Evolutionary conservation across 495 filamentous ascomycete species (phyloP).

Genomic region (Talaromyces nanjingensis): DNA sequence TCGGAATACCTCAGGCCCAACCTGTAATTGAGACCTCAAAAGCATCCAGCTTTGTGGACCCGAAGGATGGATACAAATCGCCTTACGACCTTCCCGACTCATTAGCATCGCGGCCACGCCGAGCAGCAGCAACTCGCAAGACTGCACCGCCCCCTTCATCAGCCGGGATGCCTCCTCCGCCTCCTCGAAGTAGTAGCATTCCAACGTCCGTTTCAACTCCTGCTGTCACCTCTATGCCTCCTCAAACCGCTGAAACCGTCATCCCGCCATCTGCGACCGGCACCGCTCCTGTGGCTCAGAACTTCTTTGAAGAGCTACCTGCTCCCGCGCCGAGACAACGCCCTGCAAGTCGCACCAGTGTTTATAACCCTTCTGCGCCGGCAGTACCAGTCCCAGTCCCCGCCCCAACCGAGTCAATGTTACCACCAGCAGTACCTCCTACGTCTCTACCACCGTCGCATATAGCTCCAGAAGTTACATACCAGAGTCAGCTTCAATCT

Average conservation of each 20-base stretch:
- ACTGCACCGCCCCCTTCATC: slow-evolving; percentile 20
- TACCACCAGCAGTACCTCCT: slow-evolving; percentile 22
- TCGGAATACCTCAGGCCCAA: slow-evolving; percentile 30
- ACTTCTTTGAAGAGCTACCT: slow-evolving; percentile 90
- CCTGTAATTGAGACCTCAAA: slow-evolving; percentile 28
- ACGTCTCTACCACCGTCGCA: slow-evolving; percentile 24
- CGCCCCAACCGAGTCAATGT: slow-evolving; percentile 14
- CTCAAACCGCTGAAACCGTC: background rate
- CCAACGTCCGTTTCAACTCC: slow-evolving; percentile 20
- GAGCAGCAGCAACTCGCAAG: slow-evolving; percentile 36
- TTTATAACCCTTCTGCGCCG: slow-evolving; percentile 44
- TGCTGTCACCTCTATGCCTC: slow-evolving; percentile 16
- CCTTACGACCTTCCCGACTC: slow-evolving; percentile 95
- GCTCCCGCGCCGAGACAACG: slow-evolving; percentile 47
- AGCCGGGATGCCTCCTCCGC: slow-evolving; percentile 32
- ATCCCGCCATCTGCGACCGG: slow-evolving; percentile 7
- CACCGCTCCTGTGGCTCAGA: slow-evolving; percentile 26
- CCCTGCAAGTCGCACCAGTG: slow-evolving; percentile 32
- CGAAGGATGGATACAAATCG: slow-evolving; percentile 85
- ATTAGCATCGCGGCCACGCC: slow-evolving; percentile 55
- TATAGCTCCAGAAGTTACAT: slow-evolving; percentile 37
- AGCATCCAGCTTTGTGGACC: slow-evolving; percentile 76
- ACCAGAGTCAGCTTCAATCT: slow-evolving; percentile 36
- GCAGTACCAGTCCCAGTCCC: slow-evolving; percentile 13
- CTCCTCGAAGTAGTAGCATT: slow-evolving; percentile 57